A percentile compares a stretch with the other conserved stretches of the same genome.
phyloP scores from a whole-genome alignment of 257 asterid genomes.

The Penstemon newberryi region DNA sequence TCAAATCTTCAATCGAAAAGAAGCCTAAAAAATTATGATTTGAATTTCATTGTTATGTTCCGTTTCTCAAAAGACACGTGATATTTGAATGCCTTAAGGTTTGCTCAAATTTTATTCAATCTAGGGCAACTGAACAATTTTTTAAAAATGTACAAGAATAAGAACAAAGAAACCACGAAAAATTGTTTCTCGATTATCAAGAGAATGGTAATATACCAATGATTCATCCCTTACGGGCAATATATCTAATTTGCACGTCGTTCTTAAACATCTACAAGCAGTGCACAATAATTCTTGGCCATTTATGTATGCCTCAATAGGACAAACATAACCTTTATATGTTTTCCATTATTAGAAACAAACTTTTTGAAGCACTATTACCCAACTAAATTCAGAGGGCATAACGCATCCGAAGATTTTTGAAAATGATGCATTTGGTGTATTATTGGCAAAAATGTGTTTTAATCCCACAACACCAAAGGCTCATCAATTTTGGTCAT shows the following conservation, averaged over 20 bases:
- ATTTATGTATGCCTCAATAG: constrained; percentile 23
- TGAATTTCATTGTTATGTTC: too few relatives aligned
- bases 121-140: too few relatives aligned
- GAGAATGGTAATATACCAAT: background rate
- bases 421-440: background rate
- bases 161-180: background rate
- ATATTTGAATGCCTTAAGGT: too few relatives aligned
- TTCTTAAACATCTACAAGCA: background rate
- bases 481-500: too few relatives aligned
- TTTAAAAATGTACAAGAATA: too few relatives aligned
- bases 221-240: constrained; percentile 9
- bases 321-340: constrained; percentile 28
- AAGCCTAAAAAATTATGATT: too few relatives aligned
- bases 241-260: constrained; percentile 21
- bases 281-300: constrained; percentile 2
- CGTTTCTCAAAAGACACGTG: too few relatives aligned
- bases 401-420: background rate
- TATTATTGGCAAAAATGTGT: too few relatives aligned
- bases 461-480: too few relatives aligned
- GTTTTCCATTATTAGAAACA: constrained; percentile 6
- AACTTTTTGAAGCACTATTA: background rate
- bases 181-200: background rate
- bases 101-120: too few relatives aligned
- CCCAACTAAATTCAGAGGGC: background rate
- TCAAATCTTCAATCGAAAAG: too few relatives aligned